Percentiles rank a stretch among this genome's conserved stretches.
Evolutionary conservation across 306 rosid species (phyloP).

Genomic region (Canavalia ensiformis): DNA sequence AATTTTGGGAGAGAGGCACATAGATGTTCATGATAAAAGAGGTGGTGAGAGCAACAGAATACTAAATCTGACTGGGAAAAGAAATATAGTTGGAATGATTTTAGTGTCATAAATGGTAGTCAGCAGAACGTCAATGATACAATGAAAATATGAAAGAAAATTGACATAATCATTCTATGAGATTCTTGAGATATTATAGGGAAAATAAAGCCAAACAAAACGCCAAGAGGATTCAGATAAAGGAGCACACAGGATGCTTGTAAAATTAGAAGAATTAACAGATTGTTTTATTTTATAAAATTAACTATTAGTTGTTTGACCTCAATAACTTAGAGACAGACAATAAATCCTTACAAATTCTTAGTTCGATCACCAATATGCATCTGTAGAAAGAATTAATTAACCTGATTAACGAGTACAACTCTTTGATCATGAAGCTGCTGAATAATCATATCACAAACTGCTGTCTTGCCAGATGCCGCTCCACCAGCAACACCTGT

Average conservation of each 20-base stretch:
- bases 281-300: background rate
- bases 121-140: conserved; percentile 34
- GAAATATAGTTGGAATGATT: conserved; percentile 10
- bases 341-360: conserved; percentile 11
- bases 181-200: conserved; percentile 21
- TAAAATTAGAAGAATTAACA: conserved; percentile 5
- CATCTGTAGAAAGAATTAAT: conserved; percentile 6
- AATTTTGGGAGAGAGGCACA: background rate
- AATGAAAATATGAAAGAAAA: conserved; percentile 31
- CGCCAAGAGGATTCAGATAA: background rate
- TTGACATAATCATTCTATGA: conserved; percentile 20
- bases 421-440: conserved; percentile 99
- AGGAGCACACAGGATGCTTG: conserved; percentile 14
- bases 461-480: conserved; percentile 96
- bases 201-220: conserved; percentile 20
- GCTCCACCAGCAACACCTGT: conserved; percentile 99
- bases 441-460: conserved; percentile 97
- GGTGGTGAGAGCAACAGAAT: conserved; percentile 19
- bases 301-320: conserved; percentile 6
- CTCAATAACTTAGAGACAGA: background rate
- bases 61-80: conserved; percentile 16
- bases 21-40: conserved; percentile 2
- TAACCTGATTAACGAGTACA: conserved; percentile 96
- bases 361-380: background rate
- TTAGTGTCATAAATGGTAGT: conserved; percentile 29